phyloP scores from a whole-genome alignment of 2,329 filamentous ascomycete species.

The Teratosphaeria epicoccoides region DNA sequence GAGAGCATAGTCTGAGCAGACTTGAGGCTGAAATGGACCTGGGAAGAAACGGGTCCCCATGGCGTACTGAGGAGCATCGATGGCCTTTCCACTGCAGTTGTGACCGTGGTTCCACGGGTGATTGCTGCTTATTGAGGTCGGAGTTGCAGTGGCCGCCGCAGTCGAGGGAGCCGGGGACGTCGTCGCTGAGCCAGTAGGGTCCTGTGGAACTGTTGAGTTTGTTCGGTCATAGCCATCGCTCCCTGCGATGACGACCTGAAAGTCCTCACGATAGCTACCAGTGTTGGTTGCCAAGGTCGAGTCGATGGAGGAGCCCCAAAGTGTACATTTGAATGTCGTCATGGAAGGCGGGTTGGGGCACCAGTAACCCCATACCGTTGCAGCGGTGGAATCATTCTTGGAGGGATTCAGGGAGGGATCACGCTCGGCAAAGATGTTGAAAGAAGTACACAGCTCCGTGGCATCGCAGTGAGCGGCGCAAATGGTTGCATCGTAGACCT shows the following conservation, averaged over 20 bases:
- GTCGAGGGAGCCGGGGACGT: slow-evolving; percentile 2
- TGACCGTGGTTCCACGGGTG: not conserved
- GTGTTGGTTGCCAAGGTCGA: slow-evolving; percentile 8
- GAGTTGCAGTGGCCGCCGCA: slow-evolving; percentile 1
- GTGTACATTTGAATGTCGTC: not conserved
- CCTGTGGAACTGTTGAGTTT: not conserved
- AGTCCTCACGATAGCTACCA: slow-evolving; percentile 13
- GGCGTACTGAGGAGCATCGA: slow-evolving; percentile 11
- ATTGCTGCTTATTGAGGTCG: not conserved
- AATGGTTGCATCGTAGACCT: not conserved
- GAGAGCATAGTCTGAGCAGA: slow-evolving; percentile 19
- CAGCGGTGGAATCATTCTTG: slow-evolving; percentile 14
- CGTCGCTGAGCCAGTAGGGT: not conserved
- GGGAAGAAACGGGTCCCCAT: slow-evolving; percentile 20
- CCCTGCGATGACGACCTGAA: slow-evolving; percentile 17
- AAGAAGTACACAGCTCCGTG: not conserved
- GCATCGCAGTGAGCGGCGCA: not conserved
- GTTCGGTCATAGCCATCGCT: slow-evolving; percentile 13
- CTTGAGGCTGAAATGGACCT: slow-evolving; percentile 18
- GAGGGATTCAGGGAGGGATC: not conserved
- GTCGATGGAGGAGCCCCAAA: not conserved
- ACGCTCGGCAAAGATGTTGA: not conserved
- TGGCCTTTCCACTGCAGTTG: slow-evolving; percentile 10
- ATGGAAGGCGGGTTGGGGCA: not conserved
- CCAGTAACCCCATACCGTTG: slow-evolving; percentile 12